Evolutionary conservation across 495 filamentous ascomycete species (phyloP).

Genomic region (Daldinia loculata): DNA sequence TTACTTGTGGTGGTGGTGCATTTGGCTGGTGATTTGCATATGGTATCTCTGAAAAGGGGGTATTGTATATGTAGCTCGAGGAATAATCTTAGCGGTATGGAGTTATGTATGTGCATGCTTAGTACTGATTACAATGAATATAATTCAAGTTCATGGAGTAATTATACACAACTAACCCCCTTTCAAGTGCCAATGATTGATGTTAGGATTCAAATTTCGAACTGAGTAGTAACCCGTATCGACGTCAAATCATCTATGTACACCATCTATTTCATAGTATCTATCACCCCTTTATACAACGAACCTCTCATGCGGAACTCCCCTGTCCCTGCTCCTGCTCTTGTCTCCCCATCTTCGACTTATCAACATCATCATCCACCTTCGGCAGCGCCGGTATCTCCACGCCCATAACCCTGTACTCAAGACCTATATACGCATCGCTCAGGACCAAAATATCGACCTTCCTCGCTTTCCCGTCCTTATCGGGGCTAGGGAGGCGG

Average conservation of each 20-base stretch:
- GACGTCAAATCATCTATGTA: neutral
- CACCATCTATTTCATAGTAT: neutral
- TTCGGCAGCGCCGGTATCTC: conserved; percentile 56
- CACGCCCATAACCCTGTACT: conserved; percentile 67
- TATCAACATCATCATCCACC: conserved; percentile 50
- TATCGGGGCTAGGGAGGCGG: conserved; percentile 65
- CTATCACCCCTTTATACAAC: neutral
- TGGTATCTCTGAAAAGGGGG: neutral
- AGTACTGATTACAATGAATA: neutral
- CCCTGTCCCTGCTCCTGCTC: conserved; percentile 4
- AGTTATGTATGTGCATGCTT: neutral
- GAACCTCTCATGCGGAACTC: conserved; percentile 13
- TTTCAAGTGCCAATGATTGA: neutral
- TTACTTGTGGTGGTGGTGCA: neutral
- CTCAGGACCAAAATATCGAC: conserved; percentile 79
- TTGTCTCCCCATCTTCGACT: conserved; percentile 38
- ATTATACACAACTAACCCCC: neutral
- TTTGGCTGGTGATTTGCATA: neutral
- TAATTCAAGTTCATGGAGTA: neutral
- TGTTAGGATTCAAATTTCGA: neutral
- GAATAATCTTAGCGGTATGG: neutral
- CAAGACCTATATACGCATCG: conserved; percentile 86
- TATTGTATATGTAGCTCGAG: neutral
- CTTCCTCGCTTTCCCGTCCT: conserved; percentile 53
- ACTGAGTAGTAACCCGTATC: neutral